A percentile compares a stretch with the other conserved stretches of the same genome.
Evolutionary conservation across 1,284 basidiomycete genomes (phyloP).

Genomic region (Xerocomus cyaneibrunnescens): DNA sequence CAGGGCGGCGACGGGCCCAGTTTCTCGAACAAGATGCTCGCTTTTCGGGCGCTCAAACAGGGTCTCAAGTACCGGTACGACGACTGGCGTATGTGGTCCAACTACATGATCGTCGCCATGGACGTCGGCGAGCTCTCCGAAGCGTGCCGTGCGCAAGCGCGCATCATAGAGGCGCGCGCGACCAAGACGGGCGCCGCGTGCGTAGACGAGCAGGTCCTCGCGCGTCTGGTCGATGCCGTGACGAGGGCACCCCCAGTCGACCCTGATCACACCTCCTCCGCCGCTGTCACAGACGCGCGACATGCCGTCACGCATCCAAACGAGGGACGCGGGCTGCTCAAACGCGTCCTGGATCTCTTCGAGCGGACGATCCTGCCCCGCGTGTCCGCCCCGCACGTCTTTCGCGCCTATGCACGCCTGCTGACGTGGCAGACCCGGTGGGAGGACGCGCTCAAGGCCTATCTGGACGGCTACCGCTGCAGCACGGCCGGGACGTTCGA

Average conservation of each 20-base stretch:
- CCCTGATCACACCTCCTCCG: constrained; percentile 8
- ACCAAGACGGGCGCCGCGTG: constrained; percentile 57
- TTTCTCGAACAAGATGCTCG: constrained; percentile 78
- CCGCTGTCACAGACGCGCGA: neutral
- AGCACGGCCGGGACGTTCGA: constrained; percentile 68
- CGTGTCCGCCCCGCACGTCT: constrained; percentile 74
- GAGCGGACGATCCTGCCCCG: constrained; percentile 77
- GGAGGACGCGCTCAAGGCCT: constrained; percentile 77
- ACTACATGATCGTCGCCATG: constrained; percentile 94
- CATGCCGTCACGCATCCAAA: constrained; percentile 46
- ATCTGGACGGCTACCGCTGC: constrained; percentile 81
- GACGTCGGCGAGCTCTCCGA: constrained; percentile 93
- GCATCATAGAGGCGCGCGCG: constrained; percentile 82
- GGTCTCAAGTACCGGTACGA: constrained; percentile 84
- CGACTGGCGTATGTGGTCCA: constrained; percentile 98
- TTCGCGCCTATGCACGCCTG: constrained; percentile 79
- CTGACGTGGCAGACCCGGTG: constrained; percentile 70
- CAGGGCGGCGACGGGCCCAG: constrained; percentile 16
- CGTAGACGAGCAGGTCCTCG: constrained; percentile 85
- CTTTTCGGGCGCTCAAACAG: constrained; percentile 92
- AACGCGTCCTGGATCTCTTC: constrained; percentile 69
- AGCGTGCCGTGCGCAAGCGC: constrained; percentile 78
- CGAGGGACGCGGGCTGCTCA: constrained; percentile 64
- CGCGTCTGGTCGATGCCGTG: constrained; percentile 84
- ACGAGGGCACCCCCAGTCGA: constrained; percentile 57